A percentile compares a stretch with the other conserved stretches of the same genome.
phyloP scores from a whole-genome alignment of 331 rosid genomes.

The Telfairia occidentalis region DNA sequence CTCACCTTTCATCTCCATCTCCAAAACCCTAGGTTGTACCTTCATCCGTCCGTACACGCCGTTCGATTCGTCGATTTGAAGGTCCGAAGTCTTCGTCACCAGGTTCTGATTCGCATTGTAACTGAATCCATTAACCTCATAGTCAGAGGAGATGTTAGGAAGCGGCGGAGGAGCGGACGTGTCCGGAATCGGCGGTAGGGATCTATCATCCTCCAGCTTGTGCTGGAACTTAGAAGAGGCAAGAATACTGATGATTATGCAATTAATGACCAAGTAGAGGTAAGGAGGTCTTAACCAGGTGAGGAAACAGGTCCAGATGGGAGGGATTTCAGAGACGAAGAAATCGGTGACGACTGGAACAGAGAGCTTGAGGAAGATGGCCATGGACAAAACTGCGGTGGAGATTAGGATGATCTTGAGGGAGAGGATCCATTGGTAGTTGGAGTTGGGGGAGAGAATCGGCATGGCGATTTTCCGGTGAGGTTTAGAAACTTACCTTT shows the following conservation, averaged over 20 bases:
- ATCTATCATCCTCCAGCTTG: constrained; percentile 7
- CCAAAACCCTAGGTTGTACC: neutral
- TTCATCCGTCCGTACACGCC: neutral
- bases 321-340: constrained; percentile 46
- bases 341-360: constrained; percentile 42
- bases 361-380: constrained; percentile 51
- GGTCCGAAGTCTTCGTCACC: constrained; percentile 9
- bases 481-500: neutral
- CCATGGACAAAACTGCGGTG: constrained; percentile 43
- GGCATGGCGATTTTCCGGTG: neutral
- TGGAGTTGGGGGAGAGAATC: constrained; percentile 13
- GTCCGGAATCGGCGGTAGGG: neutral
- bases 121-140: constrained; percentile 3
- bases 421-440: constrained; percentile 27
- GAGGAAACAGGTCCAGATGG: constrained; percentile 39
- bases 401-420: constrained; percentile 43
- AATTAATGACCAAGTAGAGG: constrained; percentile 60
- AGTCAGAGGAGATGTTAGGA: constrained; percentile 12
- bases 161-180: neutral
- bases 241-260: constrained; percentile 73
- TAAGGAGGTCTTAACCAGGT: constrained; percentile 72
- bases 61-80: constrained; percentile 6
- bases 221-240: constrained; percentile 62
- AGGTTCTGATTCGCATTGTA: constrained; percentile 17
- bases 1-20: constrained; percentile 6